Conservation (phyloP, 225 moss, liverwort and hornwort genomes). For the Physcomitrium patens region DNA sequence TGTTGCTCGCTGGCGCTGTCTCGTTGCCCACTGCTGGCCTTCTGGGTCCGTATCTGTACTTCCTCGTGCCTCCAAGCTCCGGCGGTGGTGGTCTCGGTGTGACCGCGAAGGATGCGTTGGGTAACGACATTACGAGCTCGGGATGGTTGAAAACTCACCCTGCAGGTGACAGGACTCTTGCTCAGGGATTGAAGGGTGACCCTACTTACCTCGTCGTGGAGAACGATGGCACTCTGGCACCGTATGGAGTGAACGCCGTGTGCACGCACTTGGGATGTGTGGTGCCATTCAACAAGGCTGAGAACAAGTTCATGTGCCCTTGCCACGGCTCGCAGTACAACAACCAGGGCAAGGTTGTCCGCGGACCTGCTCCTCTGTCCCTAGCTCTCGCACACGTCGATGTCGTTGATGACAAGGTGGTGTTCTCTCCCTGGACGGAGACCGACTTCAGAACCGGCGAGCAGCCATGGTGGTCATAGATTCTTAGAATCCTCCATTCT, state of each 20-base stretch:
- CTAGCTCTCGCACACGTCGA: slow-evolving; percentile 87
- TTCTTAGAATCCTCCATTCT: neutral
- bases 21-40: slow-evolving; percentile 59
- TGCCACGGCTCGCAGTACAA: slow-evolving; percentile 94
- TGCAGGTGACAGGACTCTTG: slow-evolving; percentile 70
- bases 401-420: slow-evolving; percentile 67
- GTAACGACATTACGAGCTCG: slow-evolving; percentile 63
- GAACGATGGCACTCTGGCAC: slow-evolving; percentile 68
- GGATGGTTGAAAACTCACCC: slow-evolving; percentile 71
- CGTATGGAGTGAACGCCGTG: slow-evolving; percentile 79
- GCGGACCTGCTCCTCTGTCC: slow-evolving; percentile 90
- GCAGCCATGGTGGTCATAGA: slow-evolving; percentile 92
- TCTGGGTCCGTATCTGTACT: slow-evolving; percentile 68
- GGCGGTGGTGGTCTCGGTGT: slow-evolving; percentile 64
- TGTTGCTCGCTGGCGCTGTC: slow-evolving; percentile 65
- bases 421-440: slow-evolving; percentile 67
- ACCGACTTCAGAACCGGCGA: slow-evolving; percentile 87
- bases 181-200: slow-evolving; percentile 90
- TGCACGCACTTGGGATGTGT: slow-evolving; percentile 97
- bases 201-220: slow-evolving; percentile 92
- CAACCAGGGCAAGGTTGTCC: slow-evolving; percentile 77
- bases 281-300: slow-evolving; percentile 85
- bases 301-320: slow-evolving; percentile 94
- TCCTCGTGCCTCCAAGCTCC: slow-evolving; percentile 78
- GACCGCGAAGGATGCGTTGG: slow-evolving; percentile 79